Evolutionary conservation across 768 basidiomycete genomes (phyloP).

Genomic region (Cystofilobasidium macerans): DNA sequence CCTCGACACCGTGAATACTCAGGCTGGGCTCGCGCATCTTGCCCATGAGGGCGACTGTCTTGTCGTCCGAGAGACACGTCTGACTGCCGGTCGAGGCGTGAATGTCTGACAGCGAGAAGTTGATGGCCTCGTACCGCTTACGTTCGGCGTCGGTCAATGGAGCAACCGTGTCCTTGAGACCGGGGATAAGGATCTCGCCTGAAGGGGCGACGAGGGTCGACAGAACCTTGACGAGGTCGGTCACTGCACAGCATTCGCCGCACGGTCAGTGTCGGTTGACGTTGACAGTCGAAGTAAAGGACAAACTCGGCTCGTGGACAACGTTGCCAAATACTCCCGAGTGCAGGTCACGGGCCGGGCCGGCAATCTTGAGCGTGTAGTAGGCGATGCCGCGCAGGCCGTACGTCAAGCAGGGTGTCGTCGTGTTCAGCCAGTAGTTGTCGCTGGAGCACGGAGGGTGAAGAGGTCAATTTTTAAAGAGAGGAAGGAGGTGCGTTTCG

Average conservation of each 20-base stretch:
- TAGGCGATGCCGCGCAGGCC: constrained; percentile 81
- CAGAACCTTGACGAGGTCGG: constrained; percentile 70
- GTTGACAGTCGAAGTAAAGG: not conserved
- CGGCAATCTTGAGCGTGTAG: constrained; percentile 68
- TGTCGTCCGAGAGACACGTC: constrained; percentile 68
- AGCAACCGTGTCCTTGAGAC: constrained; percentile 73
- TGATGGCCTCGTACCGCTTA: constrained; percentile 42
- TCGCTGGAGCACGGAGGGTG: constrained; percentile 40
- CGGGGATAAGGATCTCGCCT: constrained; percentile 80
- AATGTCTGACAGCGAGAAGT: constrained; percentile 25
- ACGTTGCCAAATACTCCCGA: constrained; percentile 59
- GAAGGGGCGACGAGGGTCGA: constrained; percentile 65
- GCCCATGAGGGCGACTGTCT: constrained; percentile 66
- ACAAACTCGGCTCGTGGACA: constrained; percentile 48
- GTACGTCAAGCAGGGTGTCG: constrained; percentile 51
- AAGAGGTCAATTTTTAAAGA: not conserved
- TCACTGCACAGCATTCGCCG: constrained; percentile 48
- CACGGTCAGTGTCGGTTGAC: not conserved
- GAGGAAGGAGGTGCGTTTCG: too few relatives aligned
- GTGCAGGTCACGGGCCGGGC: constrained; percentile 78
- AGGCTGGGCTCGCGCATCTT: constrained; percentile 80
- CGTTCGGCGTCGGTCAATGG: constrained; percentile 61
- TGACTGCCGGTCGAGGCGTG: constrained; percentile 25
- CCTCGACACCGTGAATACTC: constrained; percentile 89
- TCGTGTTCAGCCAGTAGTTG: constrained; percentile 63